Conservation (phyloP, 768 basidiomycete species). For the Leccinum olivaceopallidum region DNA sequence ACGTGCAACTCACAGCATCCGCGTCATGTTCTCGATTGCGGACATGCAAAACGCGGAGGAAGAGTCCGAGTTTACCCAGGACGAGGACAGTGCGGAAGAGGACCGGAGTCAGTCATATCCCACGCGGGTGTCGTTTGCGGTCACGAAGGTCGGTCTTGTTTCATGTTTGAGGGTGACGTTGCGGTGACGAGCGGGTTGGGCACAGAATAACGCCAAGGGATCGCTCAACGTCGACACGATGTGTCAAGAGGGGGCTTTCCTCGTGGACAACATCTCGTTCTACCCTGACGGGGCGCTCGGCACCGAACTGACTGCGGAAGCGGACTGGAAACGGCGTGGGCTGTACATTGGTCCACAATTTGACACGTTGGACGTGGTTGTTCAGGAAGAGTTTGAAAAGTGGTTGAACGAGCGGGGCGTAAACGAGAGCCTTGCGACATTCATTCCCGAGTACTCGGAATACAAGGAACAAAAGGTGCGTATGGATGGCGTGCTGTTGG, state of each 20-base stretch:
- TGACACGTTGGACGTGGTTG: slow-evolving; percentile 80
- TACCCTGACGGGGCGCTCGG: slow-evolving; percentile 74
- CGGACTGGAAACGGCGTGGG: slow-evolving; percentile 91
- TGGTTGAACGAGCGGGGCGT: slow-evolving; percentile 91
- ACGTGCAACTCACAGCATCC: slow-evolving; percentile 55
- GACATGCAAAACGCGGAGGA: slow-evolving; percentile 21
- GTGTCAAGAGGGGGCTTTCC: slow-evolving; percentile 76
- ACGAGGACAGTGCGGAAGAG: slow-evolving; percentile 36
- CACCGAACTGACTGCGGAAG: slow-evolving; percentile 79
- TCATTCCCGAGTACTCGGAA: slow-evolving; percentile 87
- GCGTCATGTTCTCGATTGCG: slow-evolving; percentile 26
- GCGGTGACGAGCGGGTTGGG: neutral
- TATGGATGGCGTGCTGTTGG: slow-evolving; percentile 1
- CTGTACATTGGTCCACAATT: slow-evolving; percentile 95
- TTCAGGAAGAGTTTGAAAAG: slow-evolving; percentile 92
- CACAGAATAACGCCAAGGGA: slow-evolving; percentile 53
- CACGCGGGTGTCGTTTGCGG: slow-evolving; percentile 75
- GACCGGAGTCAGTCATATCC: slow-evolving; percentile 51
- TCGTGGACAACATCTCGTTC: slow-evolving; percentile 89
- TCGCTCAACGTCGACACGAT: slow-evolving; percentile 79
- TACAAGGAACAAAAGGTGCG: slow-evolving; percentile 90
- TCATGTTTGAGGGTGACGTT: neutral
- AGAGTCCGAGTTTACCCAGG: slow-evolving; percentile 20
- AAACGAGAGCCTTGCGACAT: slow-evolving; percentile 76
- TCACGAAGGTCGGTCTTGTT: slow-evolving; percentile 68